These are phyloP conservation scores for Kwoniella mangroviensis DNA, from an alignment of 768 basidiomycete genomes.

Conservation along the genomic window DNA sequence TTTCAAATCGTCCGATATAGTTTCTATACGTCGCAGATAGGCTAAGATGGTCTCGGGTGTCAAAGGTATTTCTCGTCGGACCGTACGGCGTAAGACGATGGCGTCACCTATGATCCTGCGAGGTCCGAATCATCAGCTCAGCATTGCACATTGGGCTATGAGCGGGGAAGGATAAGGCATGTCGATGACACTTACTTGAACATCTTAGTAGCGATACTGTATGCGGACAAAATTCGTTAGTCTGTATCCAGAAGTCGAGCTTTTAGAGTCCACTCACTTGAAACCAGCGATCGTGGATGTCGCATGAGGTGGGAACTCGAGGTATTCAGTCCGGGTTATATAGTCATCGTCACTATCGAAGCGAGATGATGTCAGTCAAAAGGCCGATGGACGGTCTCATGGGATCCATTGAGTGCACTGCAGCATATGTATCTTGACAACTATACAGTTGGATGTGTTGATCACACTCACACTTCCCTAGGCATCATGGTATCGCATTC, in stretches of 20 bases:
- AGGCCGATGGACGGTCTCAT: too few relatives aligned
- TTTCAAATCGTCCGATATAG: slow-evolving; percentile 5
- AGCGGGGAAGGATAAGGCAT: too few relatives aligned
- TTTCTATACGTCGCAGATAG: slow-evolving; percentile 3
- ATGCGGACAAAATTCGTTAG: neutral
- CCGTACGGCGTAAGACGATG: slow-evolving; percentile 2
- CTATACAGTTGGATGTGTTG: neutral
- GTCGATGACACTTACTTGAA: slow-evolving; percentile 14
- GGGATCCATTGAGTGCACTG: too few relatives aligned
- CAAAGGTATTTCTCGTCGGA: slow-evolving; percentile 4
- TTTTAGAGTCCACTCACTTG: neutral
- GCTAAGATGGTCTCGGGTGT: slow-evolving; percentile 9
- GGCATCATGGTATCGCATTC: slow-evolving; percentile 20
- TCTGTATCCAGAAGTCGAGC: too few relatives aligned
- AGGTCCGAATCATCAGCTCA: neutral
- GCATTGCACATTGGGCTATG: neutral
- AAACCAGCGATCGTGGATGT: slow-evolving; percentile 15
- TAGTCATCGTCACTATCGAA: slow-evolving; percentile 16
- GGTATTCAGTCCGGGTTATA: slow-evolving; percentile 15
- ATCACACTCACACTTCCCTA: slow-evolving; percentile 16
- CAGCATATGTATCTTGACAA: too few relatives aligned
- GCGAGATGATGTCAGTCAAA: too few relatives aligned
- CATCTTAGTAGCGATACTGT: slow-evolving; percentile 10
- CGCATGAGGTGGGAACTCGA: neutral
- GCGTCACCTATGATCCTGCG: slow-evolving; percentile 12